Conservation (phyloP, 108 stramenopile genomes). For the Discostella stelligeroides region DNA sequence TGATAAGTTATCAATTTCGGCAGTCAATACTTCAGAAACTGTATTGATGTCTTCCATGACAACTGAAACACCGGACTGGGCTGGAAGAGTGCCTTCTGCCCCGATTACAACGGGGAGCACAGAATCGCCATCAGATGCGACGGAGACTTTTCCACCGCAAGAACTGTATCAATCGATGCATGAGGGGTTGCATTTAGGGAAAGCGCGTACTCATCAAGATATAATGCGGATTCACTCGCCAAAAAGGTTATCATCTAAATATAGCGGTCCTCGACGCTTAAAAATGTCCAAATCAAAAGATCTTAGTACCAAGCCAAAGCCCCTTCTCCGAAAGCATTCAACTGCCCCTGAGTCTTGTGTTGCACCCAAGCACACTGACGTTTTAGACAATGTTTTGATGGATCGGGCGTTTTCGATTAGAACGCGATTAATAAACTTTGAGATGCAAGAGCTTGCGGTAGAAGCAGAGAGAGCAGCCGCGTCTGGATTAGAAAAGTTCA, state of each 20-base stretch:
- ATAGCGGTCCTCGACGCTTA: background rate
- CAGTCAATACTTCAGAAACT: conserved; percentile 7
- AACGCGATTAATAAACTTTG: conserved; percentile 30
- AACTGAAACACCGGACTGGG: conserved; percentile 4
- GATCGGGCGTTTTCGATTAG: conserved; percentile 39
- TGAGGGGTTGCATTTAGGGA: too few species aligned
- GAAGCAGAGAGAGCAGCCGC: conserved; percentile 54
- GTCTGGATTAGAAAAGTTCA: conserved; percentile 45
- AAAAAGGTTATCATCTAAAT: background rate
- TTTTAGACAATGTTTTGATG: conserved; percentile 35
- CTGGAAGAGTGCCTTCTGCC: background rate
- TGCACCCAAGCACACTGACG: conserved; percentile 5
- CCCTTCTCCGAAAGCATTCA: conserved; percentile 4
- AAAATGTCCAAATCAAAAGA: background rate
- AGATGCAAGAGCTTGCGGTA: conserved; percentile 45
- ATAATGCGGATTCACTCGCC: background rate
- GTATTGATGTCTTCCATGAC: background rate
- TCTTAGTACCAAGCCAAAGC: background rate
- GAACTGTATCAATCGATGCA: too few species aligned
- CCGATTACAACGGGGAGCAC: background rate
- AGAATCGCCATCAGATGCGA: background rate
- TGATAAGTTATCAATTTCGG: conserved; percentile 8
- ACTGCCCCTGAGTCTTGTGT: background rate
- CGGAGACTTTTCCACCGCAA: background rate
- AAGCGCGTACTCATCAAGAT: background rate